Base-by-base conservation (phyloP, 208 protist genomes). In the Leishmania arabica region DNA sequence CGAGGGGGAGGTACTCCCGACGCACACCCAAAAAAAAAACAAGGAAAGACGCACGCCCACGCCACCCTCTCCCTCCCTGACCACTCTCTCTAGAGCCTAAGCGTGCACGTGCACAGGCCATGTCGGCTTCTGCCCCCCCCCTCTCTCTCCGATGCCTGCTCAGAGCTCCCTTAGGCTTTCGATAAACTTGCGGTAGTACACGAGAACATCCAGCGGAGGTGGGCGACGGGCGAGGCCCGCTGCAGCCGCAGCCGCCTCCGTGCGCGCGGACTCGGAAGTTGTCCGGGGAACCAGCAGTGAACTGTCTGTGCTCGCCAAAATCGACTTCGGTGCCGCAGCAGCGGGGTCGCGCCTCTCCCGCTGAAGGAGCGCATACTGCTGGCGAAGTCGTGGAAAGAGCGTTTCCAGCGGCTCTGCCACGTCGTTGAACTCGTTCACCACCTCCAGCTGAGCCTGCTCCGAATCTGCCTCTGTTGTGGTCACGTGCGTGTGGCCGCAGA, bases 111-210 rank as follows among this genome's bases (percentile, higher is more conserved):
- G 72, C 34, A 51, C 21, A 66, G 58, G 13, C 2, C 7, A 34
- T 15, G 60, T 24, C 27, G 3, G 13, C 40, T 37, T 65, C 66
- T 54, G 8, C 1, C n/a, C 40, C 65, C 58, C 53, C 69, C 56
- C 40, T 6, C 15, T 77, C 74, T 17, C 37, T n/a, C 34, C 49
- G 27, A 27, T 66, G 54, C 17, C 78, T 64, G 56, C 53, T 81
- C 75, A 85, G 37, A 95, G 79, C 70, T 91, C 88, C 27, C 69
- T 58, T n/a, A 97, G 88, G 69, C 94, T 95, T 31, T 88, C 84
- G 7, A 86, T 87, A 83, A 93, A 94, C 2, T 75, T 78, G 45
- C 84, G 66, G 84, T 97, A 97, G 78, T 93, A 86, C 70, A 97
- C 89, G 17, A 93, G 58, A 4, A 89, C 86, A 68, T 95, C 94